Conservation (phyloP, 2,329 filamentous ascomycete species). For the Dactylonectria estremocensis region DNA sequence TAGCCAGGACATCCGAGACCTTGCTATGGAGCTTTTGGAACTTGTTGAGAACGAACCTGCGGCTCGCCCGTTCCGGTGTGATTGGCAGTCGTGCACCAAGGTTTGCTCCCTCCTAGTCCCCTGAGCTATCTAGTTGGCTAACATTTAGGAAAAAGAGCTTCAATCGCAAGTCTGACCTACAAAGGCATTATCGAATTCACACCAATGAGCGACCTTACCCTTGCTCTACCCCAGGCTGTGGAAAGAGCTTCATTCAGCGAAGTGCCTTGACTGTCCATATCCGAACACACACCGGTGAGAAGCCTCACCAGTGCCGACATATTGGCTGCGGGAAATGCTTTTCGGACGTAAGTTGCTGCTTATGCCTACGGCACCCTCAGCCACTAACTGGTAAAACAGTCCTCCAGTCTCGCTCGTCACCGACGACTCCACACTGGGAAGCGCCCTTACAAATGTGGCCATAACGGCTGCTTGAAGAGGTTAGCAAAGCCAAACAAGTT, state of each 20-base stretch:
- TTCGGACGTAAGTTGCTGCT: constrained; percentile 72
- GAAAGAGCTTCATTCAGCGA: constrained; percentile 80
- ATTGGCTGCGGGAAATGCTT: constrained; percentile 78
- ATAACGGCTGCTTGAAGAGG: constrained; percentile 75
- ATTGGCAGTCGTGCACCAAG: constrained; percentile 75
- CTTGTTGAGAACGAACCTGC: constrained; percentile 75
- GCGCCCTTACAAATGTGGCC: constrained; percentile 74
- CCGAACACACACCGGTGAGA: constrained; percentile 80
- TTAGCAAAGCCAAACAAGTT: constrained; percentile 49
- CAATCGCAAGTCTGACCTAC: constrained; percentile 80
- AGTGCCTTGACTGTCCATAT: constrained; percentile 80
- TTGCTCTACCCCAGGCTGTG: constrained; percentile 73
- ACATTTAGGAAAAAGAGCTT: constrained; percentile 68
- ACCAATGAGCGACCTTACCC: constrained; percentile 79
- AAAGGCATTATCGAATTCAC: constrained; percentile 80
- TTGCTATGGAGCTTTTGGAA: constrained; percentile 73
- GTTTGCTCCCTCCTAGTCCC: constrained; percentile 52
- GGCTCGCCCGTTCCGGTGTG: constrained; percentile 74
- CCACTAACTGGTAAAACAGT: constrained; percentile 58
- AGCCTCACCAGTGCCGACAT: constrained; percentile 78
- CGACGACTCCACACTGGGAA: constrained; percentile 77
- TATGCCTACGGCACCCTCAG: neutral
- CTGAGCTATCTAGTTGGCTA: constrained; percentile 14
- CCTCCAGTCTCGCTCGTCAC: constrained; percentile 76
- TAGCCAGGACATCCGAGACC: constrained; percentile 8